Base-by-base conservation (phyloP, 2,329 filamentous ascomycete genomes). In the Epichloe festucae region DNA sequence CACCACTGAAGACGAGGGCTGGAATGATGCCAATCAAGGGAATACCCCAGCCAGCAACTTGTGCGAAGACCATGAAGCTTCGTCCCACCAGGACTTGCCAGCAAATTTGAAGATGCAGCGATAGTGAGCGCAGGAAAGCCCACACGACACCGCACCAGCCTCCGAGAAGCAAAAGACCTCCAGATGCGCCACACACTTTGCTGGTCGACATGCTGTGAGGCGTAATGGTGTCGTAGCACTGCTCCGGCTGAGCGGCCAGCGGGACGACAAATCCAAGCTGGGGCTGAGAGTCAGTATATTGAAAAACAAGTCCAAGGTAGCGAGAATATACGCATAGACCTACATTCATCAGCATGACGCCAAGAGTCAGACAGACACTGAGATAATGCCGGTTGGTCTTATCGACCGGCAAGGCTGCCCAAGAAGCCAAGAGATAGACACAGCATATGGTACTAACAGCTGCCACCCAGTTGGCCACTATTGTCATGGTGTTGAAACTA, bases 71-170 rank as follows among this genome's bases (percentile, higher is more conserved):
- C 81, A 96, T 96, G 68, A 96, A 97, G 60, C 78, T 86, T 44
- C 82, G 79, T 40, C 93, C 93, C 4, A 95, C 87, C 7, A 91
- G 82, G 36, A 94, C 77, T 66, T 97, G 89, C 93, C 93, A 98
- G 73, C 90, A 96, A 57, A 98, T 96, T 67, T 97, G 93, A 27
- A 98, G 81, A 67, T 98, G 93, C 60, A 98, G 84, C 4, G 89
- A 95, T 36, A 97, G 71, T 0, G 91, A 87, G 56, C 93, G 82
- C 54, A 96, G 77, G 65, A 96, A 95, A 56, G 90, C 81, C 91
- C 93, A 98, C 67, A 95, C 82, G 35, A 89, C 81, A 45, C 84
- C 87, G 34, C 81, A 78, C 77, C 90, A 87, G 43, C 90, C 93
- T 50, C 93, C 93, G 34, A 90, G 79, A 48, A 97, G 77, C 48